Evolutionary conservation across 2,329 filamentous ascomycete genomes (phyloP).

Genomic region (Aspergillus aculeatinus): DNA sequence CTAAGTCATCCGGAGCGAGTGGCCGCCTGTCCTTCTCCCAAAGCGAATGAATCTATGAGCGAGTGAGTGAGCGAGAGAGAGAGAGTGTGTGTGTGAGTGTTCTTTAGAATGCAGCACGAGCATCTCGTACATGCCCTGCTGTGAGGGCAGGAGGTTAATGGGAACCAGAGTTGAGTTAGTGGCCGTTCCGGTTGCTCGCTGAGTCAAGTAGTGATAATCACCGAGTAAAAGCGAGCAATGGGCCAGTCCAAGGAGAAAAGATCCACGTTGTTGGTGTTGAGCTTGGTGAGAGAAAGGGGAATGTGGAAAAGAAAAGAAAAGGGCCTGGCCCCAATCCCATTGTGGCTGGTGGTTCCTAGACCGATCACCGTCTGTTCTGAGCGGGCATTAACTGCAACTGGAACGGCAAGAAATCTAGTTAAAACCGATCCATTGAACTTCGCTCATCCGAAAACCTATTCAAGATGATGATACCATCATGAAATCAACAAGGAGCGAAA

Average conservation of each 20-base stretch:
- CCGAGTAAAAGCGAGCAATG: background rate
- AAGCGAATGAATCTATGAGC: too few relatives aligned
- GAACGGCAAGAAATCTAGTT: background rate
- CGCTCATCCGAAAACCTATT: too few relatives aligned
- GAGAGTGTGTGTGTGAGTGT: too few relatives aligned
- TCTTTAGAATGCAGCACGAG: too few relatives aligned
- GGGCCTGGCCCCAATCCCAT: background rate
- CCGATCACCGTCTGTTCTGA: background rate
- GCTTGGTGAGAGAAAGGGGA: background rate
- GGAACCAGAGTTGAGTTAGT: background rate
- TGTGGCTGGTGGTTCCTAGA: background rate
- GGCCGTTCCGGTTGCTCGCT: background rate
- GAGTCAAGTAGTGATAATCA: background rate
- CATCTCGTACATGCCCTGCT: too few relatives aligned
- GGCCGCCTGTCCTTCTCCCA: too few relatives aligned
- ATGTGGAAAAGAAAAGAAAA: background rate
- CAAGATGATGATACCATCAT: too few relatives aligned
- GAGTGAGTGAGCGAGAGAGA: too few relatives aligned
- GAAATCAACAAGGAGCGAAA: too few relatives aligned
- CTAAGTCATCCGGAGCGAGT: too few relatives aligned
- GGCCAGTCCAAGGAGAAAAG: background rate
- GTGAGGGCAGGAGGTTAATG: too few relatives aligned
- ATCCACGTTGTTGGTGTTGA: background rate
- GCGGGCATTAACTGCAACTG: background rate
- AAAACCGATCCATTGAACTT: too few relatives aligned